Conservation (phyloP, 352 stramenopile genomes). For the Phytopythium montanum region DNA sequence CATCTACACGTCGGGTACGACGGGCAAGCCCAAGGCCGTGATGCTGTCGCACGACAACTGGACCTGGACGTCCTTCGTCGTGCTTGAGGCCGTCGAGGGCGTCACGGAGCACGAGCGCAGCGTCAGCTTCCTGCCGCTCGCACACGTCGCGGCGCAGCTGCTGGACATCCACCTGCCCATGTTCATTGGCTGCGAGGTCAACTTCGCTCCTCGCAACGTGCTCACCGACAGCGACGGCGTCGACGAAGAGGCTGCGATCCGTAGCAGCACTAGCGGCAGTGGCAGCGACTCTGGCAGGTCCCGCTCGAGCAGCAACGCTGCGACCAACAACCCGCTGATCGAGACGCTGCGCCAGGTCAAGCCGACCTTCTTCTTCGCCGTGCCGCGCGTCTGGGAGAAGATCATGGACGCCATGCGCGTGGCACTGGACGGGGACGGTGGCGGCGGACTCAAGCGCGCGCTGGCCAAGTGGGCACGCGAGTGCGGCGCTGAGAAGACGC, state of each 20-base stretch:
- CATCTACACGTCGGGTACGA: slow-evolving; percentile 91
- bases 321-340: slow-evolving; percentile 28
- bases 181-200: slow-evolving; percentile 55
- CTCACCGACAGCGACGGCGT: slow-evolving; percentile 10
- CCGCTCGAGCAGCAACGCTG: neutral
- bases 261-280: slow-evolving; percentile 22
- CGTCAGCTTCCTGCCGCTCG: slow-evolving; percentile 82
- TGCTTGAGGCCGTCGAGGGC: slow-evolving; percentile 47
- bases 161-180: slow-evolving; percentile 78
- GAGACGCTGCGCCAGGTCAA: slow-evolving; percentile 61
- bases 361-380: slow-evolving; percentile 78
- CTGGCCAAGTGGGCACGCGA: slow-evolving; percentile 83
- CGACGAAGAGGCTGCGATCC: slow-evolving; percentile 46
- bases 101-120: slow-evolving; percentile 51
- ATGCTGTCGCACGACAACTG: slow-evolving; percentile 82
- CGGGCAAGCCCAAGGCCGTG: slow-evolving; percentile 57
- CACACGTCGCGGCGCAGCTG: slow-evolving; percentile 75
- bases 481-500: slow-evolving; percentile 47
- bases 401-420: slow-evolving; percentile 79
- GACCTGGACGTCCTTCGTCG: slow-evolving; percentile 56
- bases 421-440: slow-evolving; percentile 18
- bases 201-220: slow-evolving; percentile 45
- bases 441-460: slow-evolving; percentile 70
- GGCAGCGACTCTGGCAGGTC: neutral
- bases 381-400: slow-evolving; percentile 87